Percentiles rank a stretch among this genome's conserved stretches.
phyloP scores from a whole-genome alignment of 306 rosid genomes.

The Parietaria judaica region DNA sequence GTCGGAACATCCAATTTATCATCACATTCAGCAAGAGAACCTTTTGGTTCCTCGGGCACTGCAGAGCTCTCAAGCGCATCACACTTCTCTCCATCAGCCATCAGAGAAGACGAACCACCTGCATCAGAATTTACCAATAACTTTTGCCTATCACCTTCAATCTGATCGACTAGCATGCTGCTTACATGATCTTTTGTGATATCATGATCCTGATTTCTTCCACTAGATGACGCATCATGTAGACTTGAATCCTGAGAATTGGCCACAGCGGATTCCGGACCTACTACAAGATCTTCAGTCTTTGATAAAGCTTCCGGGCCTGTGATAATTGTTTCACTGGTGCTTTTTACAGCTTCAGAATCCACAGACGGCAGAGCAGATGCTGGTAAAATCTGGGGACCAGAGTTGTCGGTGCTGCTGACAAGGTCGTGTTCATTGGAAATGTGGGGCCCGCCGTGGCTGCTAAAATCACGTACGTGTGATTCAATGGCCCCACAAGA shows the following conservation, averaged over 20 bases:
- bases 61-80: constrained; percentile 9
- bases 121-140: constrained; percentile 14
- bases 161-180: constrained; percentile 23
- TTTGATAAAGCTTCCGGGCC: constrained; percentile 8
- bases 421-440: background rate
- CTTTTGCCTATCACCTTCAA: constrained; percentile 15
- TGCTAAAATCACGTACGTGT: too few relatives aligned
- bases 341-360: constrained; percentile 21
- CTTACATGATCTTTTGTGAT: constrained; percentile 16
- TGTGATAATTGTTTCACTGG: constrained; percentile 17
- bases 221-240: constrained; percentile 8
- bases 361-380: constrained; percentile 1
- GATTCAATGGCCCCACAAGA: too few relatives aligned
- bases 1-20: constrained; percentile 15
- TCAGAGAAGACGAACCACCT: constrained; percentile 9
- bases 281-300: constrained; percentile 8
- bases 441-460: background rate
- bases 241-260: background rate
- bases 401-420: constrained; percentile 3
- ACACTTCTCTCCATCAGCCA: constrained; percentile 12
- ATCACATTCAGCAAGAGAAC: constrained; percentile 10
- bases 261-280: constrained; percentile 12
- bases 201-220: constrained; percentile 7
- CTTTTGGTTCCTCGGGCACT: constrained; percentile 8
- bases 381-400: background rate